A percentile compares a stretch with the other conserved stretches of the same genome.
Conservation (phyloP, 371 early-diverging fungal species). For the Batkoa obscura region DNA sequence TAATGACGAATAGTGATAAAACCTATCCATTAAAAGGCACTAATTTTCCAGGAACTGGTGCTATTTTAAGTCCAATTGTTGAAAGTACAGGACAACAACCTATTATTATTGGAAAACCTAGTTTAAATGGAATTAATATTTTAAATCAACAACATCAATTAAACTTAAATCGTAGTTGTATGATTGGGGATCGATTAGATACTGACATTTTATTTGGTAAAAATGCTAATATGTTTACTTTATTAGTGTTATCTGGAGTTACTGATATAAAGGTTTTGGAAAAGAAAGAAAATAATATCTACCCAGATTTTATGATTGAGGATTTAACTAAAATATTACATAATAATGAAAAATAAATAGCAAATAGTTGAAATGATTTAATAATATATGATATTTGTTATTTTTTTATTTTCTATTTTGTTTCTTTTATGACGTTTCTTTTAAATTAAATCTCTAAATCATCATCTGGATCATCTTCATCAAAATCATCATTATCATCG, state of each 20-base stretch:
- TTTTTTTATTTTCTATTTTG: too few species aligned
- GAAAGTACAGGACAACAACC: constrained; percentile 54
- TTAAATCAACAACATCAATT: constrained; percentile 58
- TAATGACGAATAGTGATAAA: constrained; percentile 84
- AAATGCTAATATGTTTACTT: constrained; percentile 62
- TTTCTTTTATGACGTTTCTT: too few species aligned
- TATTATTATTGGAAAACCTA: constrained; percentile 81
- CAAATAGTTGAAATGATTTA: too few species aligned
- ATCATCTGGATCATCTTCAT: constrained; percentile 53
- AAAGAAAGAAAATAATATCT: too few species aligned
- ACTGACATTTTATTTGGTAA: constrained; percentile 93
- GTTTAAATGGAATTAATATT: constrained; percentile 74
- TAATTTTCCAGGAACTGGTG: constrained; percentile 71
- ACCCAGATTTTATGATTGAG: too few species aligned
- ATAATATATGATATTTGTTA: too few species aligned
- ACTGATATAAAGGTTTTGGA: background rate
- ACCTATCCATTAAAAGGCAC: constrained; percentile 64
- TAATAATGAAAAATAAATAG: too few species aligned
- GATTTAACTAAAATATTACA: too few species aligned
- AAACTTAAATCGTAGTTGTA: constrained; percentile 62
- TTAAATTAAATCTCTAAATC: constrained; percentile 41
- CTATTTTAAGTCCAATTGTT: constrained; percentile 52
- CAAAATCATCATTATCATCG: constrained; percentile 49
- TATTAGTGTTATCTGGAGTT: constrained; percentile 77
- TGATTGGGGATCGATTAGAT: constrained; percentile 91